Evolutionary conservation across 805 yeast species (phyloP), one percentile per base, ranked within the genome.

Genomic region (Spathaspora arborariae): DNA sequence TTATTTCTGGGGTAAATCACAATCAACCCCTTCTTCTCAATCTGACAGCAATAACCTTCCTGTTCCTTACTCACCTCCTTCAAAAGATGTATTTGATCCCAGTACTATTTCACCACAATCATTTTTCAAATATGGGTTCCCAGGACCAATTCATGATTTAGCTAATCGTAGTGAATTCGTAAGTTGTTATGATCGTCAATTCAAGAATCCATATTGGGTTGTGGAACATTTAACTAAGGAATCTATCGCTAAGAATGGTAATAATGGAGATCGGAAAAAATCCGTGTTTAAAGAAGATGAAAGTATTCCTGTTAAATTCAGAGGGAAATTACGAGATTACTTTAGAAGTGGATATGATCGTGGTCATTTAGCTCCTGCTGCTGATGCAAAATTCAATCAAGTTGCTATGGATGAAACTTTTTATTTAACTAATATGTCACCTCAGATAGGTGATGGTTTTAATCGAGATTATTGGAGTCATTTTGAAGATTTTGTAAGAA

Each of bases 331-430:
- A 46, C 76, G 82, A 50, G 98, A 94, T 66, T 94, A 86, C 64
- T 94, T 92, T 74, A 78, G 98, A 56, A 84, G 94, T 26, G 99
- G 99, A 1, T 94, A 88, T 65, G 99, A 94, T 64, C 73, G 98
- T 53, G 99, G 99, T 5, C 99, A 94, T 66, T 89, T 88, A 57
- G 97, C 96, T 0, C 97, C 99, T 2, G 99, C 99, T 4, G 98
- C 98, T 0, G 87, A 94, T 64, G 97, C 98, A 20, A 90, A 88
- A 62, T 94, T 81, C 68, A 81, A 82, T 26, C 99, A 94, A 66
- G 56, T 63, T 16, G 97, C 97, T 16, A 92, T 94, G 98, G 85
- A 94, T 65, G 96, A 92, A 63, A 94, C 99, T 0, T 94, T 94
- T 59, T 80, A 73, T 52, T 70, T 94, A 56, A 84, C 96, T 5